phyloP scores from a whole-genome alignment of 2,329 filamentous ascomycete genomes.

The Passalora sequoiae region DNA sequence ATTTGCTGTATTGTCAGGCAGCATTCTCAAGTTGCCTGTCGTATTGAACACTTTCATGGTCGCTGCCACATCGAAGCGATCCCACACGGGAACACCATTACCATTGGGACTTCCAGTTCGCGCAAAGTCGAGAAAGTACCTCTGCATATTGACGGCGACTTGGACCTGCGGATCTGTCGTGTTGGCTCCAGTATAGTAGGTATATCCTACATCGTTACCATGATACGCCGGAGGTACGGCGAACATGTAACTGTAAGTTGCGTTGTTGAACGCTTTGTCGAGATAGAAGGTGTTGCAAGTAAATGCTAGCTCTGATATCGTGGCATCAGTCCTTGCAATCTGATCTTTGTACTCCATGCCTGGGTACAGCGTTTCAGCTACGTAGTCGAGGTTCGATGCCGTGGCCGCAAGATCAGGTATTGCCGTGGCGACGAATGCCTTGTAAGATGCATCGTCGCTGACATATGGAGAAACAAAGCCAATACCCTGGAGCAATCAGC shows the following conservation, averaged over 20 bases:
- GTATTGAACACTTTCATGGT: constrained; percentile 40
- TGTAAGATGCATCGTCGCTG: constrained; percentile 31
- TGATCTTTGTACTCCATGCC: constrained; percentile 43
- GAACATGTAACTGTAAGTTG: constrained; percentile 51
- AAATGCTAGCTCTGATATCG: constrained; percentile 43
- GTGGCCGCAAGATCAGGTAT: constrained; percentile 37
- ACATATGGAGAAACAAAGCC: constrained; percentile 41
- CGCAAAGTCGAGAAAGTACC: constrained; percentile 44
- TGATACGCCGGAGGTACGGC: constrained; percentile 51
- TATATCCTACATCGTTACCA: constrained; percentile 49
- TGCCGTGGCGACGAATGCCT: constrained; percentile 22
- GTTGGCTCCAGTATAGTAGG: constrained; percentile 44
- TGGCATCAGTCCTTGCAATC: constrained; percentile 39
- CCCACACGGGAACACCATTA: constrained; percentile 41
- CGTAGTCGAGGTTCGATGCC: constrained; percentile 36
- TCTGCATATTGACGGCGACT: constrained; percentile 42
- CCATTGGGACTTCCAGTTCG: constrained; percentile 37
- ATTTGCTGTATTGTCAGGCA: constrained; percentile 45
- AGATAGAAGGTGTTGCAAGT: constrained; percentile 52
- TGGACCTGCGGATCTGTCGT: constrained; percentile 9
- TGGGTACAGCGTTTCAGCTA: constrained; percentile 47
- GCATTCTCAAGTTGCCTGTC: constrained; percentile 24
- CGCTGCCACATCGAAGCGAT: constrained; percentile 43
- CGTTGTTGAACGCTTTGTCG: constrained; percentile 39
- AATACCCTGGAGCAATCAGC: constrained; percentile 28